Conservation (phyloP, 148 eudicot genomes). For the Cornus kousa region DNA sequence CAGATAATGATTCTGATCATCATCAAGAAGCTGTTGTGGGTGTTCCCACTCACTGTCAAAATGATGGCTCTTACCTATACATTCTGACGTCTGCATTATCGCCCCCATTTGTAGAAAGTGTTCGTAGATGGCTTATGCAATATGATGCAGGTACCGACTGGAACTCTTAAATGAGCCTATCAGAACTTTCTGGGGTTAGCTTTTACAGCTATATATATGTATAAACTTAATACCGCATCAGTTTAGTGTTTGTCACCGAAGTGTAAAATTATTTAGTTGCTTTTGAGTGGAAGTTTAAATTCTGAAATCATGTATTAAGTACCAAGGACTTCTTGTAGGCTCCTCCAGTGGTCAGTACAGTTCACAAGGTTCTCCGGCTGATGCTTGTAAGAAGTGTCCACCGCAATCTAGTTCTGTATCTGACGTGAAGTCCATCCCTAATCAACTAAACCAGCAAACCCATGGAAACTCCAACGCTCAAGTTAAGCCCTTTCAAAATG, state of each 20-base stretch:
- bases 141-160: constrained; percentile 38
- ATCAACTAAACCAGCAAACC: constrained; percentile 25
- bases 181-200: not conserved
- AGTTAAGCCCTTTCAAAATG: constrained; percentile 18
- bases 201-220: no score
- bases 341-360: constrained; percentile 16
- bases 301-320: not conserved
- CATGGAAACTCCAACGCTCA: constrained; percentile 17
- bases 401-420: constrained; percentile 27
- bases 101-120: constrained; percentile 68
- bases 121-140: constrained; percentile 56
- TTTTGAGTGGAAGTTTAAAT: constrained; percentile 7
- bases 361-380: constrained; percentile 30
- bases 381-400: constrained; percentile 16
- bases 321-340: constrained; percentile 22
- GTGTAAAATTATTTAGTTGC: constrained; percentile 10
- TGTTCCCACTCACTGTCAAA: constrained; percentile 52
- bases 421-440: constrained; percentile 17
- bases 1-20: constrained; percentile 17
- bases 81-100: constrained; percentile 69
- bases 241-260: constrained; percentile 19
- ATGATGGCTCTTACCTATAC: constrained; percentile 68
- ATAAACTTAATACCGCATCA: constrained; percentile 3
- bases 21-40: constrained; percentile 35
- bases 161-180: constrained; percentile 3